A percentile compares a stretch with the other conserved stretches of the same genome.
Conservation (phyloP, 331 rosid genomes). For the Malus hybrid region DNA sequence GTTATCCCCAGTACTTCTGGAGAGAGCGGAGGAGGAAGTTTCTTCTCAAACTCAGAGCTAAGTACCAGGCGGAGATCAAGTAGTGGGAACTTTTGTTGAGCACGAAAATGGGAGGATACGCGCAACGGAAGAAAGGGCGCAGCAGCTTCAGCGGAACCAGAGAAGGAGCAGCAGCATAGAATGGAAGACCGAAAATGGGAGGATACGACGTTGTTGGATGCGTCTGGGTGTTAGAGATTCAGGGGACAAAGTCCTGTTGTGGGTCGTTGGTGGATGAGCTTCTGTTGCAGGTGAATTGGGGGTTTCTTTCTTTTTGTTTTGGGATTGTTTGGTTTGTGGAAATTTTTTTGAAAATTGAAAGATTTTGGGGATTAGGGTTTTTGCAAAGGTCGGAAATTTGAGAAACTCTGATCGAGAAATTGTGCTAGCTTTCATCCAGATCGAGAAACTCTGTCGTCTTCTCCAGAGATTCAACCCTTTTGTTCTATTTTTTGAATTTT, state of each 20-base stretch:
- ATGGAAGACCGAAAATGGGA: slow-evolving; percentile 1
- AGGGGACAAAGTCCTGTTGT: slow-evolving; percentile 16
- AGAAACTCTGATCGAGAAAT: neutral
- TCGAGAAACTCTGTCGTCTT: no score
- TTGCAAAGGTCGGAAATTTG: neutral
- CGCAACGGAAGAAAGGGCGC: slow-evolving; percentile 42
- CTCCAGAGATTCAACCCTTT: no score
- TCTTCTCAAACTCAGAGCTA: slow-evolving; percentile 50
- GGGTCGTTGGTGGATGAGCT: slow-evolving; percentile 43
- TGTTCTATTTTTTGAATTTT: no score
- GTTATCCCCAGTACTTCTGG: slow-evolving; percentile 20
- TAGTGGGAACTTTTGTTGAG: slow-evolving; percentile 70
- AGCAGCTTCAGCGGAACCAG: slow-evolving; percentile 10
- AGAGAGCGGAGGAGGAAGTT: slow-evolving; percentile 57
- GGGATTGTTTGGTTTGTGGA: neutral
- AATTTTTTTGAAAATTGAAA: neutral
- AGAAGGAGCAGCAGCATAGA: neutral
- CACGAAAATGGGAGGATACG: slow-evolving; percentile 21
- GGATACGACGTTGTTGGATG: slow-evolving; percentile 21
- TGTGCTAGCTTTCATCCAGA: no score
- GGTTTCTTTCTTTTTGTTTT: neutral
- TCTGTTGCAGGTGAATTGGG: slow-evolving; percentile 46
- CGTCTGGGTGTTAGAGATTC: neutral
- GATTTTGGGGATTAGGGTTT: slow-evolving; percentile 20
- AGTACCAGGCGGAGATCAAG: slow-evolving; percentile 57